These are phyloP conservation scores for Crepidotus variabilis DNA, from an alignment of 768 basidiomycete species.

Conservation along the genomic window DNA sequence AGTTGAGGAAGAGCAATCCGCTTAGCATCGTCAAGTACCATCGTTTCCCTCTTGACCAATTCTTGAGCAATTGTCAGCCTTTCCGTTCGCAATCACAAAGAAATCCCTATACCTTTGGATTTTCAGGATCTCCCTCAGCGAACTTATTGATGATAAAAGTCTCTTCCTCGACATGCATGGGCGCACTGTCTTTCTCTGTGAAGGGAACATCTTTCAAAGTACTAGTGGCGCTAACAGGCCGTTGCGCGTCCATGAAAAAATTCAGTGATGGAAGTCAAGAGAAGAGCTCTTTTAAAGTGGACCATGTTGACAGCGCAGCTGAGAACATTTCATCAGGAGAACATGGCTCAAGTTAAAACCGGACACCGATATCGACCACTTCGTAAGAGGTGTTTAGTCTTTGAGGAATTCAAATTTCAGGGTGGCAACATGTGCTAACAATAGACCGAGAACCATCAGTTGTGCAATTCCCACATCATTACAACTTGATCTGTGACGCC, in stretches of 20 bases:
- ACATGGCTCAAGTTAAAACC: not conserved
- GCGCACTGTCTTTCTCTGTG: not conserved
- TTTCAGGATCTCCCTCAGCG: constrained; percentile 34
- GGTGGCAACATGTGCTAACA: not conserved
- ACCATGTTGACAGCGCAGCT: not conserved
- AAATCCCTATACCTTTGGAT: constrained; percentile 44
- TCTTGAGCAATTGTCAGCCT: constrained; percentile 28
- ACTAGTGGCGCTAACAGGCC: not conserved
- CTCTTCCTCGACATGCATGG: constrained; percentile 12
- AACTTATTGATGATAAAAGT: constrained; percentile 33
- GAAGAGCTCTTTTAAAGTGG: not conserved
- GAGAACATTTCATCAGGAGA: not conserved
- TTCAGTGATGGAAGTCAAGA: not conserved
- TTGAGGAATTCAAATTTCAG: not conserved
- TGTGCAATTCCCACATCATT: not conserved
- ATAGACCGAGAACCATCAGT: not conserved
- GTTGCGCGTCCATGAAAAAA: not conserved
- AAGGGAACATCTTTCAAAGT: not conserved
- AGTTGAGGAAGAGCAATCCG: constrained; percentile 50
- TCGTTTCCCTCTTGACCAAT: constrained; percentile 40
- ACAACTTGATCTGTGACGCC: not conserved
- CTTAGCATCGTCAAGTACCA: constrained; percentile 52
- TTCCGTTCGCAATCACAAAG: not conserved
- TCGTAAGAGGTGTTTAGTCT: not conserved
- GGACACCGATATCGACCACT: not conserved